A percentile compares a stretch with the other conserved stretches of the same genome.
These are phyloP conservation scores for Citrullus mucosospermus DNA, from an alignment of 306 rosid species.

Conservation along the genomic window DNA sequence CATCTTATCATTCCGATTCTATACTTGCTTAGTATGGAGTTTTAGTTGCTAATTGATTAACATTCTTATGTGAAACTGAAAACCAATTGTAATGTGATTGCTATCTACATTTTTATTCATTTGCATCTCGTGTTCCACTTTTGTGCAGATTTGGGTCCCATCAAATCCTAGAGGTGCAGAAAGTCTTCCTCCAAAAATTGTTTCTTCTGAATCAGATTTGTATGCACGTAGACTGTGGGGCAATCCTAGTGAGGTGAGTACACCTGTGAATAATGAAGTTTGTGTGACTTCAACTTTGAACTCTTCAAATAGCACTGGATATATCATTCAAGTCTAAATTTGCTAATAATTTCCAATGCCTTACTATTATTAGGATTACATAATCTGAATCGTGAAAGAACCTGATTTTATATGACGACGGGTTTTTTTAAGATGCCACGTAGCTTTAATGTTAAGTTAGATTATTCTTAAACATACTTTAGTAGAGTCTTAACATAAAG, in stretches of 20 bases:
- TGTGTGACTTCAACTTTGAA: background rate
- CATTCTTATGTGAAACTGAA: background rate
- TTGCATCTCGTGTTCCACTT: slow-evolving; percentile 3
- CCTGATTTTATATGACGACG: background rate
- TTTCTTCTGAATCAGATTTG: slow-evolving; percentile 69
- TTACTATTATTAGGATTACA: background rate
- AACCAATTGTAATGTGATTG: background rate
- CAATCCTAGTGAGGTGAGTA: slow-evolving; percentile 71
- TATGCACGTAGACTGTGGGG: slow-evolving; percentile 95
- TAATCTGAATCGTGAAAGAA: background rate
- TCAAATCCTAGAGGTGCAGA: slow-evolving; percentile 98
- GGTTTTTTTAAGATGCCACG: background rate
- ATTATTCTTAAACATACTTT: background rate
- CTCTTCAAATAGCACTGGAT: background rate
- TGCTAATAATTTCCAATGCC: background rate
- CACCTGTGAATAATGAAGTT: background rate
- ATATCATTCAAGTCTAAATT: background rate
- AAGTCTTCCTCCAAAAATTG: slow-evolving; percentile 62
- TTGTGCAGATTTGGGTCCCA: slow-evolving; percentile 80
- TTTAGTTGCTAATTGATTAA: background rate
- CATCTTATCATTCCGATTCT: background rate
- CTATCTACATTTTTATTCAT: background rate
- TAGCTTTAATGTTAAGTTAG: background rate
- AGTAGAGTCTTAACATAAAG: background rate
- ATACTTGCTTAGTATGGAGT: background rate